These are phyloP conservation scores for Exophiala alcalophila DNA, from an alignment of 2,329 filamentous ascomycete species.

Conservation along the genomic window DNA sequence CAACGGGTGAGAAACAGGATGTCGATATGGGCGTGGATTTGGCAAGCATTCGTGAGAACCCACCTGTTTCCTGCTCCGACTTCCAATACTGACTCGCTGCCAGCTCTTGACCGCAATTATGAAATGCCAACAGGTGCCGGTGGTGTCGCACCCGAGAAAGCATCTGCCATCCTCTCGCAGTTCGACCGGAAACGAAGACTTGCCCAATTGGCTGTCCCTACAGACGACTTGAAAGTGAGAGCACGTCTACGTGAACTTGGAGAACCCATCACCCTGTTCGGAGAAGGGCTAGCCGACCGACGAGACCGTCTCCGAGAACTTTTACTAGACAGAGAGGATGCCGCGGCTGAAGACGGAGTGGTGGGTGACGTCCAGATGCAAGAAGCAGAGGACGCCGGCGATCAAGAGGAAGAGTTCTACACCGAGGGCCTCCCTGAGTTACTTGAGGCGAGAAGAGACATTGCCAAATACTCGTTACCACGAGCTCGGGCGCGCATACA, in stretches of 20 bases:
- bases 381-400: conserved; percentile 61
- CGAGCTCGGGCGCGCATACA: conserved; percentile 73
- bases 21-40: conserved; percentile 60
- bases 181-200: conserved; percentile 89
- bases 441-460: conserved; percentile 70
- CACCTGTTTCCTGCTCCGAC: too few relatives aligned
- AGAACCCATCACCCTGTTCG: conserved; percentile 93
- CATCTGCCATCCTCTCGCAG: conserved; percentile 79
- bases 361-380: conserved; percentile 55
- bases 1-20: conserved; percentile 43
- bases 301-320: conserved; percentile 82
- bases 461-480: conserved; percentile 80
- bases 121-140: conserved; percentile 61
- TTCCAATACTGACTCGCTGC: not conserved
- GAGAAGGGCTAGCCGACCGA: conserved; percentile 80
- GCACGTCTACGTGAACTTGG: conserved; percentile 76
- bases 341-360: conserved; percentile 53
- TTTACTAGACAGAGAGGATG: conserved; percentile 68
- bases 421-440: conserved; percentile 75
- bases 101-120: conserved; percentile 78
- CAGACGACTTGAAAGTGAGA: conserved; percentile 85
- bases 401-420: conserved; percentile 92
- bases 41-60: conserved; percentile 60
- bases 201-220: conserved; percentile 85
- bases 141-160: conserved; percentile 74